Percentiles rank a stretch among this genome's conserved stretches.
Evolutionary conservation across 2,329 filamentous ascomycete species (phyloP).

Genomic region (Pseudogymnoascus sp.): DNA sequence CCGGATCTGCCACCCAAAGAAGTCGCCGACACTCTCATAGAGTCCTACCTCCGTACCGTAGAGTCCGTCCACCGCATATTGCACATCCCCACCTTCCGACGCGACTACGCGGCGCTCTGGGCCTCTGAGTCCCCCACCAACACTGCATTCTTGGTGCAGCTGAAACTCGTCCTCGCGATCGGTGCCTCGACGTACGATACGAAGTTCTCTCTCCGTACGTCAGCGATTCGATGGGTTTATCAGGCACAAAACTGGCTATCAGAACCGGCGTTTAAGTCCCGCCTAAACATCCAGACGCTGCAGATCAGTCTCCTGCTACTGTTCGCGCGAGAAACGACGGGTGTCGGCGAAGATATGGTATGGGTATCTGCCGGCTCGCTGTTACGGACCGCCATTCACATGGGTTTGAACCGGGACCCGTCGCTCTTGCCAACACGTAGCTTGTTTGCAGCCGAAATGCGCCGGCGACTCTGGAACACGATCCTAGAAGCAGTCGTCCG

Average conservation of each 20-base stretch:
- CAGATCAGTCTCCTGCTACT: slow-evolving; percentile 41
- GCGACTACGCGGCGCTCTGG: slow-evolving; percentile 47
- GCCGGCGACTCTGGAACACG: slow-evolving; percentile 46
- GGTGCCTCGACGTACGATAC: slow-evolving; percentile 46
- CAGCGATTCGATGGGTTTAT: slow-evolving; percentile 49
- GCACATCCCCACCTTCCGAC: slow-evolving; percentile 43
- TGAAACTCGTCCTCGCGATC: slow-evolving; percentile 53
- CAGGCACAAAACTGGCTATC: slow-evolving; percentile 50
- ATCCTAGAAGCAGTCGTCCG: slow-evolving; percentile 42
- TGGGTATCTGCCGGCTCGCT: slow-evolving; percentile 42
- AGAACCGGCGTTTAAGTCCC: slow-evolving; percentile 45
- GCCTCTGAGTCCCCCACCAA: slow-evolving; percentile 25
- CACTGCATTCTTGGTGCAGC: slow-evolving; percentile 44
- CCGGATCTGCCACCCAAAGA: slow-evolving; percentile 40
- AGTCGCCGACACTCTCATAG: slow-evolving; percentile 40
- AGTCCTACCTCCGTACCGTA: slow-evolving; percentile 41
- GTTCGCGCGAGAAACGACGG: slow-evolving; percentile 34
- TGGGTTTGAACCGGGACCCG: slow-evolving; percentile 47
- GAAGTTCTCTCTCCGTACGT: slow-evolving; percentile 40
- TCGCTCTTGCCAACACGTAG: slow-evolving; percentile 30
- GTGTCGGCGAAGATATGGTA: slow-evolving; percentile 38
- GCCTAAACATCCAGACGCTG: slow-evolving; percentile 42
- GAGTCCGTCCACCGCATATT: slow-evolving; percentile 44
- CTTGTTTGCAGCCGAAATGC: slow-evolving; percentile 38
- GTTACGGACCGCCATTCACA: slow-evolving; percentile 40